Evolutionary conservation across 2,329 filamentous ascomycete species (phyloP).

Genomic region (Phyllosticta citriasiana): DNA sequence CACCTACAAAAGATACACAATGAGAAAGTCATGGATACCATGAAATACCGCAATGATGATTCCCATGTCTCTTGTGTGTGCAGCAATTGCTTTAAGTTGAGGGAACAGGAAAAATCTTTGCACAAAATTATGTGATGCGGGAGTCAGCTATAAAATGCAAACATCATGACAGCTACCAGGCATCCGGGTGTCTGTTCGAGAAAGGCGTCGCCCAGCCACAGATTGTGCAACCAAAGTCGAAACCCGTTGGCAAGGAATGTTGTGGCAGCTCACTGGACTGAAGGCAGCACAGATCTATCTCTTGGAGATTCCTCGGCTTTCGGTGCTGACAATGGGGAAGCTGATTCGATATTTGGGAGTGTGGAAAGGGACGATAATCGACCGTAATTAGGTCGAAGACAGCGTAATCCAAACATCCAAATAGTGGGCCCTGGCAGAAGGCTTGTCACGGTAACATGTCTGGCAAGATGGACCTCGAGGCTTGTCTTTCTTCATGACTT

Average conservation of each 20-base stretch:
- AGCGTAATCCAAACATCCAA: neutral
- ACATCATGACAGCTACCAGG: neutral
- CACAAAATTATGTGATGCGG: neutral
- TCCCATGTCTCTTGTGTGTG: neutral
- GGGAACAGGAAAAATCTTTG: neutral
- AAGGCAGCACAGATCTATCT: neutral
- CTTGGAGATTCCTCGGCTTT: neutral
- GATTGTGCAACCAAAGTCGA: neutral
- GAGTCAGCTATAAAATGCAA: neutral
- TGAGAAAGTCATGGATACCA: conserved; percentile 9
- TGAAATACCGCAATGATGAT: conserved; percentile 6
- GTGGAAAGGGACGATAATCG: neutral
- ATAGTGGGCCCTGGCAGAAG: neutral
- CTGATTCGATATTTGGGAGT: neutral
- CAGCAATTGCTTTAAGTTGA: no score
- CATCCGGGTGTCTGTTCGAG: neutral
- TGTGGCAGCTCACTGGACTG: neutral
- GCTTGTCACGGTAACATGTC: neutral
- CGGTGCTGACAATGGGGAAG: neutral
- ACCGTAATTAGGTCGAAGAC: neutral
- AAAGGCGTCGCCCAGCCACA: neutral
- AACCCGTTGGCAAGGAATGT: neutral
- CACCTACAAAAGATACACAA: conserved; percentile 11
- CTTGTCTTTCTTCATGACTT: conserved; percentile 5
- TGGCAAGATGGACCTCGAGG: neutral